phyloP scores from a whole-genome alignment of 306 rosid species.

The Quercus dentata region DNA sequence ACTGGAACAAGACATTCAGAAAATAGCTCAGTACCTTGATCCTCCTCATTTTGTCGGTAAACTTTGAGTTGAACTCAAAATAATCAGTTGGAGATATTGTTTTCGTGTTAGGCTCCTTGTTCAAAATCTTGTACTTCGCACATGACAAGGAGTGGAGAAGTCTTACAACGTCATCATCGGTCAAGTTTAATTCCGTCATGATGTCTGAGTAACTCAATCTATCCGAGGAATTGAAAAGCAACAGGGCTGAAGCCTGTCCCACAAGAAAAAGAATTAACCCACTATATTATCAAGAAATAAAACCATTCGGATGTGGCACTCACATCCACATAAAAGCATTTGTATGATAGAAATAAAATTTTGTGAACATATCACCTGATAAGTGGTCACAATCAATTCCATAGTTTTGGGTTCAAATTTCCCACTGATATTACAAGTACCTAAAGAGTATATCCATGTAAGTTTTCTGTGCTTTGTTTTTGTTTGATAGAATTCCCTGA shows the following conservation, averaged over 20 bases:
- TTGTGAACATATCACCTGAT: slow-evolving; percentile 42
- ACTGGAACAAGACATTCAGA: background rate
- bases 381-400: slow-evolving; percentile 77
- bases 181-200: slow-evolving; percentile 72
- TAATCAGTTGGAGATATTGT: slow-evolving; percentile 50
- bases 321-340: background rate
- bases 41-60: slow-evolving; percentile 77
- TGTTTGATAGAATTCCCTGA: slow-evolving; percentile 63
- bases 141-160: slow-evolving; percentile 83
- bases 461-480: slow-evolving; percentile 74
- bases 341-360: background rate
- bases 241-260: slow-evolving; percentile 71
- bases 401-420: slow-evolving; percentile 68
- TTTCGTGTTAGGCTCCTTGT: slow-evolving; percentile 66
- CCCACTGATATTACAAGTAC: slow-evolving; percentile 69
- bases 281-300: background rate
- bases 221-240: slow-evolving; percentile 75
- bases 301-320: background rate
- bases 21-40: slow-evolving; percentile 52
- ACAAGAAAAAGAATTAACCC: background rate
- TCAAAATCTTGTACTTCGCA: slow-evolving; percentile 78
- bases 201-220: slow-evolving; percentile 75
- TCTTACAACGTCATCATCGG: slow-evolving; percentile 59
- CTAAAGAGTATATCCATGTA: slow-evolving; percentile 87
- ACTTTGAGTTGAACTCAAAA: slow-evolving; percentile 75